phyloP scores from a whole-genome alignment of 1,284 basidiomycete species.

The Malassezia restricta region DNA sequence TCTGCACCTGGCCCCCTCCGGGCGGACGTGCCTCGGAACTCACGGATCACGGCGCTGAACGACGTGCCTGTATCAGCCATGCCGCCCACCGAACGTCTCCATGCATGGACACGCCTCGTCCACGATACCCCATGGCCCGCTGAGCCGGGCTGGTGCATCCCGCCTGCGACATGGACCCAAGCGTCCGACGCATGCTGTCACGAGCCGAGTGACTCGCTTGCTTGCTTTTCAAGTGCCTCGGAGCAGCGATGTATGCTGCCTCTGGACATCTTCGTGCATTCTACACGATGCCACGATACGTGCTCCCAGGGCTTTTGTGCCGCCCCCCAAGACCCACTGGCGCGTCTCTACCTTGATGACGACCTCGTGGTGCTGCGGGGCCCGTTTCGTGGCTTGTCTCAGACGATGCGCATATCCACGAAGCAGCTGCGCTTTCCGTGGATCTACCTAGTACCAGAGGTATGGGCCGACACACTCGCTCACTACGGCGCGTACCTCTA shows the following conservation, averaged over 20 bases:
- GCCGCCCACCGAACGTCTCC: not conserved
- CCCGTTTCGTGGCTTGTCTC: not conserved
- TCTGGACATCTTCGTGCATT: not conserved
- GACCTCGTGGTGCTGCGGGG: slow-evolving; percentile 9
- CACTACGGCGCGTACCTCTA: not conserved
- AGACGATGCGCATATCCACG: not conserved
- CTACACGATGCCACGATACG: not conserved
- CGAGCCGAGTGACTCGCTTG: not conserved
- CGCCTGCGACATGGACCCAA: not conserved
- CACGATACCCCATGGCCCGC: not conserved
- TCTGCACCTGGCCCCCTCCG: not conserved
- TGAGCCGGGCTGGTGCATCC: slow-evolving; percentile 14
- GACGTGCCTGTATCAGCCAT: not conserved
- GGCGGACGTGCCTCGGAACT: not conserved
- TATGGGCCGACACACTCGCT: not conserved
- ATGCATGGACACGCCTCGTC: slow-evolving; percentile 4
- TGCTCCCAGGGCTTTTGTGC: not conserved
- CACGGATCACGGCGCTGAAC: slow-evolving; percentile 1
- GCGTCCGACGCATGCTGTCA: slow-evolving; percentile 1
- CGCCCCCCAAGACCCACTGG: not conserved
- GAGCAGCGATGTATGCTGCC: not conserved
- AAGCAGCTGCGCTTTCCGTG: not conserved
- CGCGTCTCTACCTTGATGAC: not conserved
- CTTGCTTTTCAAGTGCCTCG: not conserved
- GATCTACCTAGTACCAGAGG: not conserved